Evolutionary conservation across 2,329 filamentous ascomycete species (phyloP), one percentile per base, ranked within the genome.

Genomic region (Paracoccidioides brasiliensis): DNA sequence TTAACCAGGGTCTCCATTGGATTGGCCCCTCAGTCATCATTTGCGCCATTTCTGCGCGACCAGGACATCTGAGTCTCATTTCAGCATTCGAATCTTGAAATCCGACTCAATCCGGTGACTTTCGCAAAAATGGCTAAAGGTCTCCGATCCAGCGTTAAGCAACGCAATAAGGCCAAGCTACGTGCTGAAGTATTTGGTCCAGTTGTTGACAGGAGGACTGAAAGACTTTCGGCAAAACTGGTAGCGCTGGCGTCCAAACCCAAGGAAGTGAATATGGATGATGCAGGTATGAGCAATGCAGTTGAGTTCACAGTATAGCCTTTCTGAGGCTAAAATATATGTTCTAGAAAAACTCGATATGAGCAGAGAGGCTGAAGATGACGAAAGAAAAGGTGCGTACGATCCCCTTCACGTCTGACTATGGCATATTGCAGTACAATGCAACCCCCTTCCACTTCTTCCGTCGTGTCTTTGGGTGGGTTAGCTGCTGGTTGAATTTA

Each of bases 151-250:
- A 94, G 85, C 69, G 77, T 80, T 62, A 82, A 78, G 65, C 96
- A 96, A 76, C 78, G 79, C 66, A 96, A 96, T 76, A 89, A 90
- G 74, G 79, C 81, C 63, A 84, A 81, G 64, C 79, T 95, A 61
- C 90, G 90, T 71, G 77, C 81, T 61, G 83, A 82, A 61, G 85
- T 96, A 61, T 96, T 95, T 72, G 88, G 85, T 1, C 91, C 91
- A 14, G 83, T 84, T 55, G 88, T 91, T 70, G 76, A 79, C 64
- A 90, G 86, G 48, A 82, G 91, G 63, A 85, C 84, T 54, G 85
- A 90, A 71, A 84, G 91, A 62, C 81, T 96, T 40, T 89, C 88
- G 42, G 86, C 87, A 58, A 95, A 93, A 73, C 78, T 96, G 58
- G 78, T 90, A 66, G 89, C 90, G 69, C 70, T 95, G 63, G 86